phyloP scores from a whole-genome alignment of 1,284 basidiomycete genomes.

The Rhodotorula sp. region DNA sequence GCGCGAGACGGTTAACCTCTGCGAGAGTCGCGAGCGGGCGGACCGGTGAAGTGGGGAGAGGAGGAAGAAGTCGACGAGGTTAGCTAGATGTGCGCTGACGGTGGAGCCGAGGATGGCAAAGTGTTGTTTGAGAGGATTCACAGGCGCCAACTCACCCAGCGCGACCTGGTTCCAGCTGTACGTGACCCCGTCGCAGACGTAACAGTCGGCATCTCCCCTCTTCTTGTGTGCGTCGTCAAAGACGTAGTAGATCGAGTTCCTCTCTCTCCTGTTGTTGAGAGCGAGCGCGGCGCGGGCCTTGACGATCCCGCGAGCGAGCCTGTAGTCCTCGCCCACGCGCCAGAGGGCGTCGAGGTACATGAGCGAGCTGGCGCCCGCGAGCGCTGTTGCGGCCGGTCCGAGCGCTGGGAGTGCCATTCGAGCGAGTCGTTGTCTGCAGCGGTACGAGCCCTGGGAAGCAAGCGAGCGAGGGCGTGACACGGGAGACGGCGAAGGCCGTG shows the following conservation, averaged over 20 bases:
- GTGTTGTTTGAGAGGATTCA: background rate
- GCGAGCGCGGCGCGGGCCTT: conserved; percentile 11
- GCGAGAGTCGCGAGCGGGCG: background rate
- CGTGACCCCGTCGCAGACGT: conserved; percentile 25
- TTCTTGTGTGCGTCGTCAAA: conserved; percentile 19
- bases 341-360: conserved; percentile 29
- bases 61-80: background rate
- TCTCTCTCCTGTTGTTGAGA: conserved; percentile 12
- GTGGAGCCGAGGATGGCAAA: background rate
- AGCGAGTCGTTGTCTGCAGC: background rate
- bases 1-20: conserved; percentile 29
- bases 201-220: conserved; percentile 18
- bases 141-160: conserved; percentile 8
- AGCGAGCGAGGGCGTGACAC: background rate
- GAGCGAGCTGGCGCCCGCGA: background rate
- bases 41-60: background rate
- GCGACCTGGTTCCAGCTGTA: conserved; percentile 27
- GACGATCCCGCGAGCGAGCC: conserved; percentile 8
- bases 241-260: conserved; percentile 33
- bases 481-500: background rate
- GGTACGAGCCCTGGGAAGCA: too few species aligned
- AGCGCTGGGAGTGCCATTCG: background rate
- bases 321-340: conserved; percentile 18
- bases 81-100: background rate
- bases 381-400: background rate